Percentiles rank a stretch among this genome's conserved stretches.
phyloP scores from a whole-genome alignment of 2,329 filamentous ascomycete species.

The Curvularia lunata region DNA sequence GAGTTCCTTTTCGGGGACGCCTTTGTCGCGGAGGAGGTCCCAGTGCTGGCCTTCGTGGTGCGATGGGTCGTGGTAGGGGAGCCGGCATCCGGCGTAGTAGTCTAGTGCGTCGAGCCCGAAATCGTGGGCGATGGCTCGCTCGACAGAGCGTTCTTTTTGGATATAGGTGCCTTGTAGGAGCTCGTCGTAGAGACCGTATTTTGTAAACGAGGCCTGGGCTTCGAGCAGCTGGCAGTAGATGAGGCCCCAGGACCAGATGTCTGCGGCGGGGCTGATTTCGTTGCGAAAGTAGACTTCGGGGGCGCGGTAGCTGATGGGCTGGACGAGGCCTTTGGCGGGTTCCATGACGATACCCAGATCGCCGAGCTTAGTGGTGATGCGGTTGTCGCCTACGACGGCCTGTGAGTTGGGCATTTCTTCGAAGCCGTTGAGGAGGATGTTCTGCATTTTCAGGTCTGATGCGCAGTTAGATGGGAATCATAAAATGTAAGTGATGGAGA shows the following conservation, averaged over 20 bases:
- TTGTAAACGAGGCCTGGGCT: conserved; percentile 16
- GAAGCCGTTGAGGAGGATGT: conserved; percentile 18
- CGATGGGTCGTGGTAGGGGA: conserved; percentile 10
- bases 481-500: background rate
- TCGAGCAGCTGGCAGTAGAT: conserved; percentile 21
- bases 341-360: conserved; percentile 22
- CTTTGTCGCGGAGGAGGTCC: conserved; percentile 13
- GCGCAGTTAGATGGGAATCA: background rate
- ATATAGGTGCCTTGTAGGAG: conserved; percentile 7
- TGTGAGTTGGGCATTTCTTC: conserved; percentile 3
- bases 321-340: conserved; percentile 18
- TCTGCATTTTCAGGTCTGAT: conserved; percentile 19
- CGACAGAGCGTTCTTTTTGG: conserved; percentile 14
- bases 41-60: conserved; percentile 19
- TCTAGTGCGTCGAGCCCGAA: conserved; percentile 8
- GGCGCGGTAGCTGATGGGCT: conserved; percentile 19
- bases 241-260: conserved; percentile 20
- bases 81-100: conserved; percentile 14
- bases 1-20: conserved; percentile 15
- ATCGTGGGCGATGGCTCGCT: conserved; percentile 17
- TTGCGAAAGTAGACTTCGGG: conserved; percentile 21
- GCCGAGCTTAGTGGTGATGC: conserved; percentile 15
- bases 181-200: conserved; percentile 18
- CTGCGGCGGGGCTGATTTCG: conserved; percentile 16
- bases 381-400: conserved; percentile 1